Conservation (phyloP, 805 yeast genomes). For the Nakazawaea pomicola region DNA sequence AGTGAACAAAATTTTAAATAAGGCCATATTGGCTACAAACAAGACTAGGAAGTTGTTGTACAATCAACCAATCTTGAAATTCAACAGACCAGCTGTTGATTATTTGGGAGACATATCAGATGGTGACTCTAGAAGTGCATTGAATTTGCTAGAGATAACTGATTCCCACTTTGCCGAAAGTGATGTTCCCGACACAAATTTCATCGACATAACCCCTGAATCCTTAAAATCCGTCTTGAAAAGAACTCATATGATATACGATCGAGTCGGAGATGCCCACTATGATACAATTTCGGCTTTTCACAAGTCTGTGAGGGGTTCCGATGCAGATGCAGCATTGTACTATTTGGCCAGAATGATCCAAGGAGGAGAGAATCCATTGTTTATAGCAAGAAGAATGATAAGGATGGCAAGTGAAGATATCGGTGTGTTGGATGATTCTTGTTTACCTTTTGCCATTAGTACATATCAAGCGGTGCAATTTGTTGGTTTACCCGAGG, state of each 20-base stretch:
- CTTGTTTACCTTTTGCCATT: slow-evolving; percentile 80
- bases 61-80: slow-evolving; percentile 42
- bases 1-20: slow-evolving; percentile 42
- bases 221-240: slow-evolving; percentile 36
- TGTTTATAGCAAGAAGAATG: slow-evolving; percentile 86
- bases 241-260: slow-evolving; percentile 62
- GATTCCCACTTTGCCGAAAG: slow-evolving; percentile 45
- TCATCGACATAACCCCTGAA: slow-evolving; percentile 33
- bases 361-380: slow-evolving; percentile 89
- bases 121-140: slow-evolving; percentile 86
- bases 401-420: slow-evolving; percentile 95
- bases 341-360: slow-evolving; percentile 87
- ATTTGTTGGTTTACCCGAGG: slow-evolving; percentile 92
- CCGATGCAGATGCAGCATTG: slow-evolving; percentile 84
- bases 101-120: slow-evolving; percentile 70
- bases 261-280: slow-evolving; percentile 85
- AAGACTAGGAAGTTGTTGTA: slow-evolving; percentile 50
- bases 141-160: slow-evolving; percentile 73
- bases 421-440: slow-evolving; percentile 78
- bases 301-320: slow-evolving; percentile 89
- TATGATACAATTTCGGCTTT: slow-evolving; percentile 95
- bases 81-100: slow-evolving; percentile 53
- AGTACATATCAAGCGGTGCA: slow-evolving; percentile 84
- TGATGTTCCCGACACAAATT: neutral
- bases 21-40: slow-evolving; percentile 58